Conservation (phyloP, 2,329 filamentous ascomycete genomes). For the Dactylonectria macrodidyma region DNA sequence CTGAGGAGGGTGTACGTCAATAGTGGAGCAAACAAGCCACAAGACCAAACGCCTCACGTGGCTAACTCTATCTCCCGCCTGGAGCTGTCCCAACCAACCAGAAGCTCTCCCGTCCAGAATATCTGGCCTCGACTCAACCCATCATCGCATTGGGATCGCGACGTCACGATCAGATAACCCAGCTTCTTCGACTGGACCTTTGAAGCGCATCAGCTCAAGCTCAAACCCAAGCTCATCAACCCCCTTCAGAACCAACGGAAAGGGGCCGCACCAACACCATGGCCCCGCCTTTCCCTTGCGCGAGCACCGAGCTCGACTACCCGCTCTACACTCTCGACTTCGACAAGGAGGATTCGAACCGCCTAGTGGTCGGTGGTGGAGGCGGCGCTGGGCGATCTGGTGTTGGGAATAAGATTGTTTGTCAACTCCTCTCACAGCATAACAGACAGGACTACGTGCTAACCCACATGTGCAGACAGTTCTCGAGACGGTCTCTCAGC, state of each 20-base stretch:
- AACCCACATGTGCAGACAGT: conserved; percentile 68
- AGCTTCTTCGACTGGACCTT: background rate
- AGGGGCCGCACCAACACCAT: conserved; percentile 46
- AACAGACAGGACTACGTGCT: conserved; percentile 17
- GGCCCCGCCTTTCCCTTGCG: conserved; percentile 61
- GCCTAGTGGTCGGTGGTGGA: conserved; percentile 87
- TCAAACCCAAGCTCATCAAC: background rate
- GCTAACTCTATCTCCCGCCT: conserved; percentile 31
- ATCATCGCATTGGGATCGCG: background rate
- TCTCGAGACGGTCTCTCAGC: conserved; percentile 77
- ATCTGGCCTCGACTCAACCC: conserved; percentile 44
- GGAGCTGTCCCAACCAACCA: conserved; percentile 39
- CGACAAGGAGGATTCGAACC: conserved; percentile 82
- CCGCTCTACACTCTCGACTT: conserved; percentile 92
- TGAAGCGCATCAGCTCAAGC: conserved; percentile 4
- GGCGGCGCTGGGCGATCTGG: conserved; percentile 87
- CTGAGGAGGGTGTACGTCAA: conserved; percentile 6
- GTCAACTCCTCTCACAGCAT: conserved; percentile 48
- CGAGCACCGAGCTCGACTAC: conserved; percentile 81
- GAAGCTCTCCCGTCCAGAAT: conserved; percentile 38
- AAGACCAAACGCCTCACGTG: conserved; percentile 19
- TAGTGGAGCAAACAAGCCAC: conserved; percentile 34
- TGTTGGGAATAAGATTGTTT: conserved; percentile 88
- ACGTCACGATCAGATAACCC: conserved; percentile 3
- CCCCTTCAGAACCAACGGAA: background rate